A percentile compares a stretch with the other conserved stretches of the same genome.
Conservation (phyloP, 1,284 basidiomycete genomes). For the Neolentinus lepideus region DNA sequence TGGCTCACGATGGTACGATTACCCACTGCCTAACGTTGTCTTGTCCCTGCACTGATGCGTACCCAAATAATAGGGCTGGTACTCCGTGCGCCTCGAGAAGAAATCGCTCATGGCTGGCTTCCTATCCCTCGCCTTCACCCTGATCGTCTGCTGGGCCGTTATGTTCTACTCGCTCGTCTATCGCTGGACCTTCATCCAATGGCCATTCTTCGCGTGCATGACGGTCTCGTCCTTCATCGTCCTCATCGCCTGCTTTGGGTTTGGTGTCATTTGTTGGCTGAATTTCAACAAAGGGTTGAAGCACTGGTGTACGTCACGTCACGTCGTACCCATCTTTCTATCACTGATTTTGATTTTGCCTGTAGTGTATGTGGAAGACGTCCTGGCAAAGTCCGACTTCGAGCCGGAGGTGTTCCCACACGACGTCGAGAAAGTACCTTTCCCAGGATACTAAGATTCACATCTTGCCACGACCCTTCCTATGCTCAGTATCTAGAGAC, state of each 20-base stretch:
- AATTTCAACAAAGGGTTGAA: slow-evolving; percentile 48
- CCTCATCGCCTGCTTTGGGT: slow-evolving; percentile 32
- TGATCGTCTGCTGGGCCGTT: slow-evolving; percentile 34
- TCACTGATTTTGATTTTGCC: not conserved
- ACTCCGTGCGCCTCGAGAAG: slow-evolving; percentile 39
- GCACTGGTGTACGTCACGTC: slow-evolving; percentile 32
- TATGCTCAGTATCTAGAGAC: not conserved
- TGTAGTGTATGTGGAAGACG: slow-evolving; percentile 37
- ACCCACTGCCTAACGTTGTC: not conserved
- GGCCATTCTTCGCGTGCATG: slow-evolving; percentile 46
- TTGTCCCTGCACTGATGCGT: not conserved
- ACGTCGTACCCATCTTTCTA: not conserved
- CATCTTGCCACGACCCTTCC: not conserved
- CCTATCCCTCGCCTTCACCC: slow-evolving; percentile 29
- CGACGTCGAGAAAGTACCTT: slow-evolving; percentile 22
- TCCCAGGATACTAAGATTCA: not conserved
- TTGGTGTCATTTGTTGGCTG: slow-evolving; percentile 38
- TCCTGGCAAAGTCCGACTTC: slow-evolving; percentile 34
- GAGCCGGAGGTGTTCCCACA: slow-evolving; percentile 36
- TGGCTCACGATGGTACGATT: slow-evolving; percentile 35
- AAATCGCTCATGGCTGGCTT: slow-evolving; percentile 35
- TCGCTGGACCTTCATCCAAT: slow-evolving; percentile 47
- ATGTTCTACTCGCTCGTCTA: slow-evolving; percentile 52
- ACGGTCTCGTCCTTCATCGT: slow-evolving; percentile 40
- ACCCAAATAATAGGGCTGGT: slow-evolving; percentile 39